Percentiles rank a stretch among this genome's conserved stretches.
Evolutionary conservation across 768 basidiomycete species (phyloP).

Genomic region (Leucocoprinus birnbaumii): DNA sequence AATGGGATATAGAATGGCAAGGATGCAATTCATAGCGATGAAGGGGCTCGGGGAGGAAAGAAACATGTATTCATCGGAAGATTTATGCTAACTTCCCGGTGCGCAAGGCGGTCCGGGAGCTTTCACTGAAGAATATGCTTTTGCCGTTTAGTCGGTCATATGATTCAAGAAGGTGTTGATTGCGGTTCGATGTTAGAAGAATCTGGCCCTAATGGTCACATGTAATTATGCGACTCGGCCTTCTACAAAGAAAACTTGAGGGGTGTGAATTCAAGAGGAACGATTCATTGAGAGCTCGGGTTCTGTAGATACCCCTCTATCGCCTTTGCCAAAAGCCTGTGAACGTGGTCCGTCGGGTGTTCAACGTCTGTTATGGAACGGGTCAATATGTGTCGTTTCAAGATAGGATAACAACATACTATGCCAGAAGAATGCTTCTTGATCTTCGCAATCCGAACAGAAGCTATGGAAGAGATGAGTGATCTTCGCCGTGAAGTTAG

Average conservation of each 20-base stretch:
- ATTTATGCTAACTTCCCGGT: background rate
- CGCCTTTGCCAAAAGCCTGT: background rate
- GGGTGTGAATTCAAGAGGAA: too few species aligned
- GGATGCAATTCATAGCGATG: background rate
- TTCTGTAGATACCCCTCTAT: background rate
- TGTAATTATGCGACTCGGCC: too few species aligned
- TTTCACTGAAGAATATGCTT: background rate
- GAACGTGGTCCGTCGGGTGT: slow-evolving; percentile 4
- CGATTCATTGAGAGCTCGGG: too few species aligned
- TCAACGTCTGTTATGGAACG: background rate
- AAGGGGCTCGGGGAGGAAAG: background rate
- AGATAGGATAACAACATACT: background rate
- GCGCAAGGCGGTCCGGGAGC: background rate
- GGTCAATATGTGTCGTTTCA: background rate
- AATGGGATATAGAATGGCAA: background rate
- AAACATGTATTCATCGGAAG: background rate
- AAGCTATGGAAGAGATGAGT: background rate
- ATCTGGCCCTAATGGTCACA: too few species aligned
- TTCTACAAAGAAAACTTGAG: too few species aligned
- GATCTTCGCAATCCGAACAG: background rate
- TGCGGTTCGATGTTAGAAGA: background rate
- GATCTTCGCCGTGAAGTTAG: background rate
- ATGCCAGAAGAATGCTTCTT: slow-evolving; percentile 1
- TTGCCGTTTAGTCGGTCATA: background rate
- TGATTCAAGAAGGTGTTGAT: background rate